Percentiles rank a stretch among this genome's conserved stretches.
phyloP scores from a whole-genome alignment of 441 rosid species.

The Manihot esculenta region DNA sequence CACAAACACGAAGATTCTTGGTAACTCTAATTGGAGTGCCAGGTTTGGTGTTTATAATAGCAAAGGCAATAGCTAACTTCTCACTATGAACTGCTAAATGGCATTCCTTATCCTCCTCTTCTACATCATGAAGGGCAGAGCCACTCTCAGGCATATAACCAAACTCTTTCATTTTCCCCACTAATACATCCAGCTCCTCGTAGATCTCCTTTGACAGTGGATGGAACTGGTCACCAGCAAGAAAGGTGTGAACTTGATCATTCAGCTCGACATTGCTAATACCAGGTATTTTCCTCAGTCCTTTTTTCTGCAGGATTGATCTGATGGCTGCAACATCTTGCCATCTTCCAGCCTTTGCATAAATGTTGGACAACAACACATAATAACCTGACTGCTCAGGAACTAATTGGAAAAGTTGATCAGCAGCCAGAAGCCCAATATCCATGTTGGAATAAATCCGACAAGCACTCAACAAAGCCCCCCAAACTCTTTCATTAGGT shows the following conservation, averaged over 20 bases:
- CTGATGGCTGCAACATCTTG: slow-evolving; percentile 29
- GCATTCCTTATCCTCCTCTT: slow-evolving; percentile 40
- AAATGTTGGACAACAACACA: slow-evolving; percentile 34
- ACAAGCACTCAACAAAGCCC: slow-evolving; percentile 35
- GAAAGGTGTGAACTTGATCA: slow-evolving; percentile 35
- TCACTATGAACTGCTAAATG: slow-evolving; percentile 36
- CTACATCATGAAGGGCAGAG: slow-evolving; percentile 38
- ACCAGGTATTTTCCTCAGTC: slow-evolving; percentile 30
- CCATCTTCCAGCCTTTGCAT: slow-evolving; percentile 38
- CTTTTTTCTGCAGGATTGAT: slow-evolving; percentile 25
- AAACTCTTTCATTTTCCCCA: slow-evolving; percentile 31
- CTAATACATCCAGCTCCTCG: slow-evolving; percentile 24
- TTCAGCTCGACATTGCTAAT: slow-evolving; percentile 34
- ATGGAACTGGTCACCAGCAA: slow-evolving; percentile 43
- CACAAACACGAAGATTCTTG: slow-evolving; percentile 38
- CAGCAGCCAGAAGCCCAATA: slow-evolving; percentile 33
- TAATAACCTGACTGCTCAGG: slow-evolving; percentile 33
- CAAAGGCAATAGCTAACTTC: slow-evolving; percentile 34
- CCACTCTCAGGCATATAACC: slow-evolving; percentile 30
- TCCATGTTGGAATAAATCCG: slow-evolving; percentile 27
- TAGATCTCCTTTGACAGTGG: slow-evolving; percentile 32
- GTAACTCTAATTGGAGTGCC: slow-evolving; percentile 34
- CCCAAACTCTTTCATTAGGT: slow-evolving; percentile 39
- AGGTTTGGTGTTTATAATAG: slow-evolving; percentile 26
- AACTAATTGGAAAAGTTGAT: slow-evolving; percentile 24